Base-by-base conservation (phyloP, 192 early-diverging fungal genomes). In the Entrophospora sp. region DNA sequence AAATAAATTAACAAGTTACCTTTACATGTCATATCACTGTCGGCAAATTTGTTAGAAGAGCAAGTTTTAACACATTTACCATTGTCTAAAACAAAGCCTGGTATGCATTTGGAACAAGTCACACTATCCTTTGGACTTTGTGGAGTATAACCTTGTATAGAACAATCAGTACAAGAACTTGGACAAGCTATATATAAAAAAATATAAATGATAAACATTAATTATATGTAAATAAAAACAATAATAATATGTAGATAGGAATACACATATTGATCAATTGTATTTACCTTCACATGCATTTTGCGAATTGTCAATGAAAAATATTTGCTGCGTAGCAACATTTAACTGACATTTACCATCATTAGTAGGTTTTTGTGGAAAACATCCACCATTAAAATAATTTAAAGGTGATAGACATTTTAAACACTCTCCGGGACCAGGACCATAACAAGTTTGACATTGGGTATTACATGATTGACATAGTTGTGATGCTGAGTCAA, bases 271-370 rank as follows among this genome's bases (percentile, higher is more conserved):
- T n/a, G n/a, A n/a, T n/a, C n/a, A n/a, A n/a, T n/a, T n/a, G n/a
- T n/a, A n/a, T n/a, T n/a, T n/a, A n/a, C n/a, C n/a, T n/a, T n/a
- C n/a, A n/a, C n/a, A n/a, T n/a, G n/a, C n/a, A n/a, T n/a, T n/a
- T n/a, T n/a, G n/a, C n/a, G n/a, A n/a, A n/a, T n/a, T n/a, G n/a
- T n/a, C n/a, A n/a, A n/a, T n/a, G n/a, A n/a, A n/a, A n/a, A n/a
- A n/a, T n/a, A n/a, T n/a, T n/a, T n/a, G n/a, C n/a, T n/a, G n/a
- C n/a, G n/a, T n/a, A n/a, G n/a, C n/a, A n/a, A n/a, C n/a, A n/a
- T n/a, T n/a, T n/a, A n/a, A n/a, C n/a, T n/a, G n/a, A 30, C 64
- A 66, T 55, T 38, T 51, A 13, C 64, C 49, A 36, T 16, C 25
- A 22, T 4, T 4, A 16, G 37, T 24, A 30, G 0, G 20, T 32